Evolutionary conservation across 2,329 filamentous ascomycete species (phyloP).

Genomic region (Sporothrix dimorphospora): DNA sequence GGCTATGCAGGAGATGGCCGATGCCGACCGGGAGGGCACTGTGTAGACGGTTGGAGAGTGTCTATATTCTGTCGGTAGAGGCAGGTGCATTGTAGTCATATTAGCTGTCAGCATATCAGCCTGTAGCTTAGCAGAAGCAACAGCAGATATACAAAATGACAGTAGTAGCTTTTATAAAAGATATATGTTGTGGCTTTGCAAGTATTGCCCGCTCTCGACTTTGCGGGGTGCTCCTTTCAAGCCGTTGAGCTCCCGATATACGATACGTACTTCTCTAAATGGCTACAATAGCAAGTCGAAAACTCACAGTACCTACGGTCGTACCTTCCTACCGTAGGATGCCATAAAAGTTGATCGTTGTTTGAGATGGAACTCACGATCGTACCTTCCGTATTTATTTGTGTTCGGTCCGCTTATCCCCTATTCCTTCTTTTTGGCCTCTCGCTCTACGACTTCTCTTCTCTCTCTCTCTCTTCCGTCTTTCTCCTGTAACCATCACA

Average conservation of each 20-base stretch:
- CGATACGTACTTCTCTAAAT: neutral
- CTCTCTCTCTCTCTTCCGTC: neutral
- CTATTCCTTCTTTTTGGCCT: neutral
- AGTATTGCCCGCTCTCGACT: no score
- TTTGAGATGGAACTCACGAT: neutral
- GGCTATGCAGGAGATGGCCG: constrained; percentile 5
- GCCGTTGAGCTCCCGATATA: no score
- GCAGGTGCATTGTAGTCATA: neutral
- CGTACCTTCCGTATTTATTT: neutral
- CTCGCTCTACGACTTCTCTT: neutral
- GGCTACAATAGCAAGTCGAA: neutral
- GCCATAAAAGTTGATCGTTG: neutral
- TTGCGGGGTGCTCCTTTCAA: no score
- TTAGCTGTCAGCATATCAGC: no score
- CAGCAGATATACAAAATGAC: no score
- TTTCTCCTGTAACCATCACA: neutral
- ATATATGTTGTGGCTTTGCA: no score
- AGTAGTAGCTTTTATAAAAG: no score
- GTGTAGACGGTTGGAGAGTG: neutral
- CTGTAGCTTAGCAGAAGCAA: no score
- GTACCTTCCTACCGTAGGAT: neutral
- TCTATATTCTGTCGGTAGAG: neutral
- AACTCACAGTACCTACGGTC: neutral
- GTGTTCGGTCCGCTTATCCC: neutral
- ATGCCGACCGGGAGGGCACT: neutral